Evolutionary conservation across 306 rosid genomes (phyloP), one percentile per base, ranked within the genome.

Genomic region (Erythrophleum fordii): DNA sequence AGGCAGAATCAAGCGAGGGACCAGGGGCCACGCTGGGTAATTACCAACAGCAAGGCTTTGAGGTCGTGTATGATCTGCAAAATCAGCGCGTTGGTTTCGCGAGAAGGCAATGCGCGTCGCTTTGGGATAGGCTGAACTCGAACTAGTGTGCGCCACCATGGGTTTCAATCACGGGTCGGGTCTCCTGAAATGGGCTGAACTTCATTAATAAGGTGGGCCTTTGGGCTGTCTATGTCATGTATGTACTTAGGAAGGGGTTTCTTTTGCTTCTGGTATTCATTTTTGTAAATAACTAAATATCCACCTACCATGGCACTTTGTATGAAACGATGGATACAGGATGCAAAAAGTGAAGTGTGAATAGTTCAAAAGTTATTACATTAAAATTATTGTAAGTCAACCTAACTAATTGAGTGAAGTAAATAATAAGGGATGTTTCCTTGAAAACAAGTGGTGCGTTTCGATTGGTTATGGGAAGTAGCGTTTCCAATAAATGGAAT

Each of bases 21-120:
- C 99, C 99, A 6, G 92, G 92, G 51, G 99, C 98, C 1, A 92
- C 87, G 0, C 90, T 95, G 1, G 99, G 99, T 39, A 95, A 95
- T 81, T 95, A 95, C 11, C 98, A 95, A 58, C 99, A 95, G 70
- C 99, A 95, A 46, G 97, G 98, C 0, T 93, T 95, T 72, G 98
- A 95, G 69, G 96, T 95, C 25, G 89, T 85, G 1, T 95, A 95
- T 72, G 99, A 95, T 80, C 75, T 95, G 78, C 93, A 88, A 75
- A 89, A 89, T 17, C 85, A 71, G 59, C 90, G 91, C 82, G 88
- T 95, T 67, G 99, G 99, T 0, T 95, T 95, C 55, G 99, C 99
- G 0, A 85, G 64, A 67, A 85, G 94, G 71, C 89, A 90, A n/a
- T 95, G 99, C 73, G 82, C 97, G 22, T 83, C 75, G 71, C 96